Base-by-base conservation (phyloP, 106 monocot species). In the Platanthera guangdongensis region DNA sequence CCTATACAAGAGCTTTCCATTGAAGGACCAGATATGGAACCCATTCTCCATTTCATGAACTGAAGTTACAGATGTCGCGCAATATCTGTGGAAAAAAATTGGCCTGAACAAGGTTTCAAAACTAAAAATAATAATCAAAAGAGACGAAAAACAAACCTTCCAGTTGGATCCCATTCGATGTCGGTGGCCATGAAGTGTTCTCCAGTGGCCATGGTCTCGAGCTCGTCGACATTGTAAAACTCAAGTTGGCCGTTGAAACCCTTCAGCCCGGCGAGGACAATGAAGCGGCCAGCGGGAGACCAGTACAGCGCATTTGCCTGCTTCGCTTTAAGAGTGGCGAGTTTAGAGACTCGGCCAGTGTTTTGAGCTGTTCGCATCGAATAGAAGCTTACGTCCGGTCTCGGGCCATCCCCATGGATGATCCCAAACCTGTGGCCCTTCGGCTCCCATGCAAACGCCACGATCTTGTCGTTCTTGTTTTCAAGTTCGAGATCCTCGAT, bases 31-130 rank as follows among this genome's bases (percentile, higher is more conserved):
- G 9, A 95, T 83, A 49, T 90, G 86, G 81, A 95, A 95, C 3
- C 95, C 95, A 71, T 96, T 96, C 73, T 96, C 95, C 95, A 93
- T 96, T 68, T 93, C 93, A 81, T 91, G 93, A 65, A 96, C 93
- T 14, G 95, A 89, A 8, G 92, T 95, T 18, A 92, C 92, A 32
- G 88, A 78, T 21, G 95, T 91, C 8, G 93, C 87, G 19, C 89
- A 85, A 83, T 96, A 96, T 75, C 93, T 96, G 53, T 51, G 73
- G 48, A 49, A 47, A 47, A 71, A 18, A 6, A 6, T 6, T 60
- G 3, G 39, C 39, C 7, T 14, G 13, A 68, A 68, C 9, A 53
- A 39, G 45, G 5, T n/a, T 62, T 19, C 13, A 1, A 14, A 62
- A 62, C 6, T 62, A 53, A 8, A 53, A 9, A 69, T 46, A 4